Evolutionary conservation across 345 rosid genomes (phyloP), one percentile per base, ranked within the genome.

Genomic region (Orychophragmus violaceus): DNA sequence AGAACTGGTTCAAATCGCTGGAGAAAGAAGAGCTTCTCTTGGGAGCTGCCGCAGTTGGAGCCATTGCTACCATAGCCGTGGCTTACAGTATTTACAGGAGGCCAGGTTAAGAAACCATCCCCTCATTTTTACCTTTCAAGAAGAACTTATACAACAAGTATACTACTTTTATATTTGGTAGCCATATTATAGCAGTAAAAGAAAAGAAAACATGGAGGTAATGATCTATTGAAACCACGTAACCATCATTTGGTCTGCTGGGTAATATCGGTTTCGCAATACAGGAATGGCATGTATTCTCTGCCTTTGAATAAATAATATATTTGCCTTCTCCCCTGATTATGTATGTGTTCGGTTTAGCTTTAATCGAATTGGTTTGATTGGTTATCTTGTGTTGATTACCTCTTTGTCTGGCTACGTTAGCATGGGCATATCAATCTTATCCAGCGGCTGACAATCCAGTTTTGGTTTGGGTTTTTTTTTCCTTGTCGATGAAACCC

Each of bases 11-110:
- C 3, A 62, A 68, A 14, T 81, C 84, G 51, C 64, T 82, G 71
- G 96, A 83, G 64, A 91, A 82, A 72, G 77, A 79, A 62, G 90
- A 90, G 52, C 68, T 88, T 56, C 76, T 83, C 61, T 73, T 88
- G 11, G 91, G 84, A 14, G 81, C 74, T 41, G 91, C 90, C 12
- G 82, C 76, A 22, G 75, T 82, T 41, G 91, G 91, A 36, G 96
- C 96, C 24, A 82, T 83, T 33, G 89, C 84, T 41, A 79, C 93
- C 10, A 21, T 89, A 58, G 93, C 91, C 0, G 85, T 92, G 69
- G 93, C 91, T 54, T 92, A 86, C 69, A 86, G 86, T 75, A 50
- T 82, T 37, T 88, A 87, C 71, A 78, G 83, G 77, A 85, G 84
- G 80, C 87, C 96, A 12, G 78, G 77, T 76, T 83, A 72, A 85